Percentiles rank a stretch among this genome's conserved stretches.
phyloP scores from a whole-genome alignment of 1,284 basidiomycete species.

The Farysia itapuensis region DNA sequence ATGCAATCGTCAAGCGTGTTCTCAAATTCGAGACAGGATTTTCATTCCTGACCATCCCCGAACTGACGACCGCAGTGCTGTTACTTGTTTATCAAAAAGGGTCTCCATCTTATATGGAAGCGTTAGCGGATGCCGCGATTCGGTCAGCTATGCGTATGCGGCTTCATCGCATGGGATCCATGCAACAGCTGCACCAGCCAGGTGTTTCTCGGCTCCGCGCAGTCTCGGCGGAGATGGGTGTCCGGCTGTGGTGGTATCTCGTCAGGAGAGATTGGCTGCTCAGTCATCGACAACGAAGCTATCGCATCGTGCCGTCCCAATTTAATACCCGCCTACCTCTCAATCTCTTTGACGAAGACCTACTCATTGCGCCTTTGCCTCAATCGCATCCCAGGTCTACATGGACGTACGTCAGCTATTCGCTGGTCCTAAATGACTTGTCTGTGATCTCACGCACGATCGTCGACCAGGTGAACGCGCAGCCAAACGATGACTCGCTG shows the following conservation, averaged over 20 bases:
- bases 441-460: slow-evolving; percentile 22
- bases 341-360: slow-evolving; percentile 31
- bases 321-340: slow-evolving; percentile 26
- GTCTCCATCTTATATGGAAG: slow-evolving; percentile 11
- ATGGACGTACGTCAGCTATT: slow-evolving; percentile 32
- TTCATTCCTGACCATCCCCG: slow-evolving; percentile 12
- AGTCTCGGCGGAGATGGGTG: slow-evolving; percentile 18
- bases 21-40: slow-evolving; percentile 15
- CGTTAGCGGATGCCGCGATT: slow-evolving; percentile 16
- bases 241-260: slow-evolving; percentile 33
- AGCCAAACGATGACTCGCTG: slow-evolving; percentile 10
- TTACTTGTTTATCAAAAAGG: slow-evolving; percentile 22
- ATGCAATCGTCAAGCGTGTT: slow-evolving; percentile 22
- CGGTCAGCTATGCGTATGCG: slow-evolving; percentile 36
- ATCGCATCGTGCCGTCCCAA: slow-evolving; percentile 19
- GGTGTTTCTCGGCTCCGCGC: background rate
- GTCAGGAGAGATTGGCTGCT: slow-evolving; percentile 23
- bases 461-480: slow-evolving; percentile 26
- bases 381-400: slow-evolving; percentile 21
- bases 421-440: slow-evolving; percentile 16
- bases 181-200: slow-evolving; percentile 9
- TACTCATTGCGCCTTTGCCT: slow-evolving; percentile 8
- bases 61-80: slow-evolving; percentile 19
- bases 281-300: slow-evolving; percentile 16
- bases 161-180: slow-evolving; percentile 20